Conservation (phyloP, 495 filamentous ascomycete genomes). For the Sporormia fimetaria region DNA sequence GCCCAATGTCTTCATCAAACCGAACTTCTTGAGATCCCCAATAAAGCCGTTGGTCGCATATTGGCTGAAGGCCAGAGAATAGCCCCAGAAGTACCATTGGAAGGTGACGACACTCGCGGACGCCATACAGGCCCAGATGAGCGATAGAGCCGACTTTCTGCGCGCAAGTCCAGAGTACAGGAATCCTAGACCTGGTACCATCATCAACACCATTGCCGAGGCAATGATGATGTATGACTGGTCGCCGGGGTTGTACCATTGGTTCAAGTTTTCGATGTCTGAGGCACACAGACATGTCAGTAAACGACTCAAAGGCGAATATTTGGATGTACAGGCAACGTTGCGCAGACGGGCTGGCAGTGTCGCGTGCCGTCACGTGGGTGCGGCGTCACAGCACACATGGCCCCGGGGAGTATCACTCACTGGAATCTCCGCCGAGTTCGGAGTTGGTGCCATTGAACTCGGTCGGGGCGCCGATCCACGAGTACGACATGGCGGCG, state of each 20-base stretch:
- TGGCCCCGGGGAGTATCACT: conserved; percentile 29
- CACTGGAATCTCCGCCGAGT: conserved; percentile 74
- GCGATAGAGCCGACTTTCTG: conserved; percentile 54
- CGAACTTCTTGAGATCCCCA: conserved; percentile 54
- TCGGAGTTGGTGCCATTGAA: conserved; percentile 66
- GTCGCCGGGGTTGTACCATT: conserved; percentile 68
- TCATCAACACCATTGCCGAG: conserved; percentile 89
- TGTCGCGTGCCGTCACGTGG: conserved; percentile 3
- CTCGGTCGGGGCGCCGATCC: conserved; percentile 60
- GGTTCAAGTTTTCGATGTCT: conserved; percentile 73
- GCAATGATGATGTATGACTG: conserved; percentile 83
- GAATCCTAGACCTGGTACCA: conserved; percentile 68
- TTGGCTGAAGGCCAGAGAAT: conserved; percentile 56
- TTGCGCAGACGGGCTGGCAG: not conserved
- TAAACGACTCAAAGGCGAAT: not conserved
- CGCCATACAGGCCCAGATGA: conserved; percentile 61
- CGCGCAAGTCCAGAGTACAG: conserved; percentile 55
- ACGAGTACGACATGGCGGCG: conserved; percentile 63
- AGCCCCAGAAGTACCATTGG: conserved; percentile 70
- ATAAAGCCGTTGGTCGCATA: conserved; percentile 56
- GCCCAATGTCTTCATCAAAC: conserved; percentile 52
- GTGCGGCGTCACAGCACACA: not conserved
- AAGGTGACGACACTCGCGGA: conserved; percentile 55
- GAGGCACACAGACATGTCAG: conserved; percentile 1
- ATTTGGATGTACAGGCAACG: not conserved